A percentile compares a stretch with the other conserved stretches of the same genome.
These are phyloP conservation scores for Neocucurbitaria cava DNA, from an alignment of 2,329 filamentous ascomycete genomes.

Conservation along the genomic window DNA sequence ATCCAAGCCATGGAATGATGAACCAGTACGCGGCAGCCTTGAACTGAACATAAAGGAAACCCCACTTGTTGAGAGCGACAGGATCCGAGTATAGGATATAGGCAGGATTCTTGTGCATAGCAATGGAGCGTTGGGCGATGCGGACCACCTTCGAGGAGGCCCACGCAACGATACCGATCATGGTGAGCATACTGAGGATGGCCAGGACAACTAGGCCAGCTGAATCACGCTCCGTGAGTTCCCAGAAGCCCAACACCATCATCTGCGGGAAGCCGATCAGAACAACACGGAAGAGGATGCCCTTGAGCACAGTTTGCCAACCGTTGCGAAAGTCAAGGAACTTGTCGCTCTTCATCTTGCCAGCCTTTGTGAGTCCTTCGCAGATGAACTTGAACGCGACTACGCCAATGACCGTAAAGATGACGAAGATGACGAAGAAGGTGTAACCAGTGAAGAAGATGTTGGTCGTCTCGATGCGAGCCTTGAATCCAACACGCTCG, in stretches of 20 bases:
- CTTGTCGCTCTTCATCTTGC: constrained; percentile 82
- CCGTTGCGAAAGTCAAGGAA: constrained; percentile 94
- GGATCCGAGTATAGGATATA: constrained; percentile 97
- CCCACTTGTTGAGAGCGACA: constrained; percentile 95
- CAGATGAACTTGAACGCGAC: constrained; percentile 80
- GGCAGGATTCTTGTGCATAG: constrained; percentile 93
- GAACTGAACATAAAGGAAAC: constrained; percentile 97
- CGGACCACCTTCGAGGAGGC: constrained; percentile 88
- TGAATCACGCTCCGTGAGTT: constrained; percentile 86
- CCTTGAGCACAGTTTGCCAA: constrained; percentile 91
- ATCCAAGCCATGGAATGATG: constrained; percentile 78
- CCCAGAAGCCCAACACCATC: constrained; percentile 89
- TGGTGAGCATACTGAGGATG: constrained; percentile 85
- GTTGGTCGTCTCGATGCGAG: constrained; percentile 86
- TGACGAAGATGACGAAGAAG: constrained; percentile 86
- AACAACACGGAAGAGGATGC: constrained; percentile 87
- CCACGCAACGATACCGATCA: constrained; percentile 80
- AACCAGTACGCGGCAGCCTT: constrained; percentile 96
- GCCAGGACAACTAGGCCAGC: constrained; percentile 85
- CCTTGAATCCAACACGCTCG: constrained; percentile 85
- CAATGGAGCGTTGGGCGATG: constrained; percentile 85
- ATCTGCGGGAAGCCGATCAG: constrained; percentile 93
- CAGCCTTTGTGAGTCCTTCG: constrained; percentile 75
- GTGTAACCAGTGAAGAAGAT: constrained; percentile 90
- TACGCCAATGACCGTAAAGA: constrained; percentile 75